These are phyloP conservation scores for Rutstroemia sp. DNA, from an alignment of 2,329 filamentous ascomycete genomes.

Conservation along the genomic window DNA sequence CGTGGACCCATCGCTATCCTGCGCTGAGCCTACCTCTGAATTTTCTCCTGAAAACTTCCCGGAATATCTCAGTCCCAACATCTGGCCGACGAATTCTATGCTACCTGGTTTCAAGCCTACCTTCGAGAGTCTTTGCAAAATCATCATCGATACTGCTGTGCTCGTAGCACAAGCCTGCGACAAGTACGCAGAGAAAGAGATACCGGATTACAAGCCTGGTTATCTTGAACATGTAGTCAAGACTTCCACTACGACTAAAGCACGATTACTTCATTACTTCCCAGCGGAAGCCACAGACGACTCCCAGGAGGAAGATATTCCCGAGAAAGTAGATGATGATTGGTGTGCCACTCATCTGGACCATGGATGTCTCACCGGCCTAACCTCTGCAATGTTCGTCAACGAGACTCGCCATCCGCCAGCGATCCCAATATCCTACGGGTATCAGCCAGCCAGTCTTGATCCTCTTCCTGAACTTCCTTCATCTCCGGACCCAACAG, in stretches of 20 bases:
- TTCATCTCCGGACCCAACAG: slow-evolving; percentile 70
- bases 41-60: slow-evolving; percentile 61
- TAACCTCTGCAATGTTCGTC: slow-evolving; percentile 94
- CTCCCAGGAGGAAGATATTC: slow-evolving; percentile 23
- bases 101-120: slow-evolving; percentile 70
- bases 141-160: slow-evolving; percentile 85
- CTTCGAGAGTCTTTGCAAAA: slow-evolving; percentile 66
- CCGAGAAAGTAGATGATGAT: slow-evolving; percentile 59
- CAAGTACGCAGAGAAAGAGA: slow-evolving; percentile 71
- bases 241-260: slow-evolving; percentile 83
- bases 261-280: slow-evolving; percentile 87
- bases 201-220: slow-evolving; percentile 65
- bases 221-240: slow-evolving; percentile 85
- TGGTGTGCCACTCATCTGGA: slow-evolving; percentile 93
- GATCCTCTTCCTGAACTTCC: slow-evolving; percentile 62
- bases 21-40: slow-evolving; percentile 50
- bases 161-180: slow-evolving; percentile 89
- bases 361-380: slow-evolving; percentile 86
- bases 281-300: slow-evolving; percentile 43
- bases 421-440: slow-evolving; percentile 24
- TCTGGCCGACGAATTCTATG: slow-evolving; percentile 67
- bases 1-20: slow-evolving; percentile 54
- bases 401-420: slow-evolving; percentile 55
- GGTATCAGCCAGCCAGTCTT: slow-evolving; percentile 29
- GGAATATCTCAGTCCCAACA: slow-evolving; percentile 83